Conservation (phyloP, 257 asterid genomes). For the Plectranthus barbatus region DNA sequence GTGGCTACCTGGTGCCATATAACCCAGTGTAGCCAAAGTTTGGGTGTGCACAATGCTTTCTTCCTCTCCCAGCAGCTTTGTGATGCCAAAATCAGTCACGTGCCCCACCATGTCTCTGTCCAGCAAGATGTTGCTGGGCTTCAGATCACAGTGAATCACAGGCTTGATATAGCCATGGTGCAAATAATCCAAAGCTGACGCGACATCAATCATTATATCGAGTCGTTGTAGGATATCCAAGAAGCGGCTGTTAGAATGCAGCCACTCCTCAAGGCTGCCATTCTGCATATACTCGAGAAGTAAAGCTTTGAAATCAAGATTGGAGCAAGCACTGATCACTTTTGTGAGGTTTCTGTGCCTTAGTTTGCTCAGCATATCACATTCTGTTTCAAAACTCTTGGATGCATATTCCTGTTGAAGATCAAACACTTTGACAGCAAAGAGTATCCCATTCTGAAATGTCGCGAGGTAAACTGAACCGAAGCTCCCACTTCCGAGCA, state of each 20-base stretch:
- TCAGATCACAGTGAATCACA: constrained; percentile 18
- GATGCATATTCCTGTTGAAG: background rate
- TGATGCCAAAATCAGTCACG: constrained; percentile 16
- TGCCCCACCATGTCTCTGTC: constrained; percentile 14
- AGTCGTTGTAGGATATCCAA: constrained; percentile 15
- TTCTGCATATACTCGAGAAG: constrained; percentile 12
- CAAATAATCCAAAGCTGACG: constrained; percentile 17
- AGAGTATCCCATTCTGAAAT: background rate
- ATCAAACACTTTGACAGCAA: constrained; percentile 25
- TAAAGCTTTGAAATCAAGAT: constrained; percentile 19
- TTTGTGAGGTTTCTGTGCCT: constrained; percentile 19
- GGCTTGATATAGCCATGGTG: constrained; percentile 17
- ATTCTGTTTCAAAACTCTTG: constrained; percentile 19
- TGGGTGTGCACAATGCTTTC: constrained; percentile 9
- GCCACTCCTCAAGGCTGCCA: constrained; percentile 22
- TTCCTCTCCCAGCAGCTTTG: constrained; percentile 11
- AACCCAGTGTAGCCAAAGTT: constrained; percentile 16
- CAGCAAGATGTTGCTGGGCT: constrained; percentile 15
- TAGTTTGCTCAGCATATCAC: constrained; percentile 14
- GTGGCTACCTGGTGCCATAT: constrained; percentile 18
- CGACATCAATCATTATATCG: constrained; percentile 17
- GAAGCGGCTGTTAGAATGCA: background rate
- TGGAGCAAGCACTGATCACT: constrained; percentile 18
- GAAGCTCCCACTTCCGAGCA: constrained; percentile 20
- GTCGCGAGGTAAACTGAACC: constrained; percentile 17